Evolutionary conservation across 2,329 filamentous ascomycete genomes (phyloP).

Genomic region (Elsinoe fawcettii): DNA sequence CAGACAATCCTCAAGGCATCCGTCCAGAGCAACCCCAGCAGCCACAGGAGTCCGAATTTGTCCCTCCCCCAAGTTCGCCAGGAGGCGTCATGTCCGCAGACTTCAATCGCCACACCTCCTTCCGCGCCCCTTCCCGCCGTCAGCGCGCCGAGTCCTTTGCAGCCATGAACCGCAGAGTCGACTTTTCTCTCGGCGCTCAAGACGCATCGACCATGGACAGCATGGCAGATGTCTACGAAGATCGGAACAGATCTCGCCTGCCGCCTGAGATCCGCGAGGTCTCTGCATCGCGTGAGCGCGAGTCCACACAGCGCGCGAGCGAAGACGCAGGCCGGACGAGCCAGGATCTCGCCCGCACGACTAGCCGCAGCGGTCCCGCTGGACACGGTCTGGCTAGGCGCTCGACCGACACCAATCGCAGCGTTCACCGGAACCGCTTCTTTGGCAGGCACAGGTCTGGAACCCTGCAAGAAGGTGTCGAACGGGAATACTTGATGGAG

Average conservation of each 20-base stretch:
- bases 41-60: slow-evolving; percentile 37
- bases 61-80: slow-evolving; percentile 24
- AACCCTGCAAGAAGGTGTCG: slow-evolving; percentile 20
- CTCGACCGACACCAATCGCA: slow-evolving; percentile 25
- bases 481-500: slow-evolving; percentile 28
- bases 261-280: slow-evolving; percentile 33
- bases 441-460: slow-evolving; percentile 41
- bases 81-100: slow-evolving; percentile 20
- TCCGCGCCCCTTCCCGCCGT: slow-evolving; percentile 32
- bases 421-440: slow-evolving; percentile 53
- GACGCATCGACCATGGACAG: slow-evolving; percentile 51
- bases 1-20: slow-evolving; percentile 39
- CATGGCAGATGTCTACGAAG: slow-evolving; percentile 58
- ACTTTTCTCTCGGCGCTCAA: slow-evolving; percentile 63
- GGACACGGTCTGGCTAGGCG: slow-evolving; percentile 25
- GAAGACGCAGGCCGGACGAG: slow-evolving; percentile 18
- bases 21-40: slow-evolving; percentile 27
- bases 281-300: slow-evolving; percentile 30
- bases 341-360: slow-evolving; percentile 23
- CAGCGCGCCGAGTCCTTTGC: slow-evolving; percentile 51
- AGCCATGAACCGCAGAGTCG: slow-evolving; percentile 54
- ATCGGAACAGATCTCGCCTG: slow-evolving; percentile 39
- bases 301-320: slow-evolving; percentile 22
- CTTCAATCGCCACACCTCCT: slow-evolving; percentile 18
- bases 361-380: slow-evolving; percentile 22